phyloP scores from a whole-genome alignment of 2,329 filamentous ascomycete genomes.

The Escovopsis sp. region DNA sequence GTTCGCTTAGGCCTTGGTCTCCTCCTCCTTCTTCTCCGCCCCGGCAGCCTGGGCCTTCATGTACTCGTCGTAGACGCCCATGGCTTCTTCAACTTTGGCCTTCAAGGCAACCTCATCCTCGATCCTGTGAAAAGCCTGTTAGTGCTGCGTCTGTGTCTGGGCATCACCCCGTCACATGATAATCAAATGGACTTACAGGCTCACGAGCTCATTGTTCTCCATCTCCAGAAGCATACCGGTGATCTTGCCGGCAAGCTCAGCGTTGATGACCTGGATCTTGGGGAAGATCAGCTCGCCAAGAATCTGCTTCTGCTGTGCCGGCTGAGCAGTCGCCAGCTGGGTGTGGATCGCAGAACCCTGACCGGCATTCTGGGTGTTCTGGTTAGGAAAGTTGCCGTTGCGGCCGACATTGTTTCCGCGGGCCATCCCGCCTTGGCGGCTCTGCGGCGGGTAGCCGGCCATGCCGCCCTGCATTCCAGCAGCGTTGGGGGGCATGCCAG shows the following conservation, averaged over 20 bases:
- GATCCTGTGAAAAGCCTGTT: slow-evolving; percentile 42
- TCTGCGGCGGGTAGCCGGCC: slow-evolving; percentile 43
- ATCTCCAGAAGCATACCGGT: slow-evolving; percentile 99
- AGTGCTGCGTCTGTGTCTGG: slow-evolving; percentile 8
- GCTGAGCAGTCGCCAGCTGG: slow-evolving; percentile 41
- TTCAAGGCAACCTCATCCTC: slow-evolving; percentile 80
- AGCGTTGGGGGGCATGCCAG: slow-evolving; percentile 57
- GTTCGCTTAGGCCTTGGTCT: slow-evolving; percentile 26
- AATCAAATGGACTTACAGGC: slow-evolving; percentile 57
- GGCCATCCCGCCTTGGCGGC: slow-evolving; percentile 35
- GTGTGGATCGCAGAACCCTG: slow-evolving; percentile 33
- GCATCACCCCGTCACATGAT: too few species aligned
- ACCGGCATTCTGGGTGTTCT: slow-evolving; percentile 30
- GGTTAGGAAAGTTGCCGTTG: slow-evolving; percentile 29
- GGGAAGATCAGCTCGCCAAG: slow-evolving; percentile 96
- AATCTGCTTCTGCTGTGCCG: slow-evolving; percentile 92
- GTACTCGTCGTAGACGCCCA: slow-evolving; percentile 96
- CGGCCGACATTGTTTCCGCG: slow-evolving; percentile 28
- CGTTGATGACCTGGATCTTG: slow-evolving; percentile 91
- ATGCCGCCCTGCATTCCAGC: slow-evolving; percentile 27
- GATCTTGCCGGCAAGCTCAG: slow-evolving; percentile 95
- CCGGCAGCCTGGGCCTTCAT: slow-evolving; percentile 61
- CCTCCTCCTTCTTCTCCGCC: slow-evolving; percentile 31
- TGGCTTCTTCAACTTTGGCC: slow-evolving; percentile 92
- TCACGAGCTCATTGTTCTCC: slow-evolving; percentile 89